phyloP scores from a whole-genome alignment of 2,329 filamentous ascomycete genomes.

The Cercospora janseana region DNA sequence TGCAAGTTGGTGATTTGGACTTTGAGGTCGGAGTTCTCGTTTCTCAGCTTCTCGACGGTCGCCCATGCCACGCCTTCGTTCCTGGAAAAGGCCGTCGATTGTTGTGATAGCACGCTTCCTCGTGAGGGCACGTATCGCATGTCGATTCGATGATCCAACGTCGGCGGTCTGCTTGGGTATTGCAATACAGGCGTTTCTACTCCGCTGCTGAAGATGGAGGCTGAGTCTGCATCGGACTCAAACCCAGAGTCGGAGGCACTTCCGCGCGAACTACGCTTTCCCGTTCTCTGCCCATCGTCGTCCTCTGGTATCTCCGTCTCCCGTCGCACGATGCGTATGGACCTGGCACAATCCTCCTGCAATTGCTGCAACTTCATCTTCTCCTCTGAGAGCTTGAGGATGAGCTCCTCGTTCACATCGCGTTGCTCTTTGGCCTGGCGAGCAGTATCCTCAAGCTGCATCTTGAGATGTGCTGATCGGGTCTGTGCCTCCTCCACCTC shows the following conservation, averaged over 20 bases:
- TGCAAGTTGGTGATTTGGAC: constrained; percentile 55
- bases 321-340: constrained; percentile 26
- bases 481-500: constrained; percentile 61
- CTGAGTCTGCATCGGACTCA: constrained; percentile 57
- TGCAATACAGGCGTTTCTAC: constrained; percentile 37
- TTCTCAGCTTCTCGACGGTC: constrained; percentile 49
- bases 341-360: constrained; percentile 30
- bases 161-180: constrained; percentile 29
- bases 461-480: constrained; percentile 56
- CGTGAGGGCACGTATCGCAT: constrained; percentile 13
- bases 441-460: constrained; percentile 61
- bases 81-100: constrained; percentile 31
- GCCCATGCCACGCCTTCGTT: constrained; percentile 52
- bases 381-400: constrained; percentile 49
- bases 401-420: constrained; percentile 54
- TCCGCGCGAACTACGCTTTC: constrained; percentile 32
- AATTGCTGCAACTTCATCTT: constrained; percentile 41
- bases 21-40: constrained; percentile 56
- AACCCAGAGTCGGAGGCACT: constrained; percentile 57
- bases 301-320: constrained; percentile 21
- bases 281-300: constrained; percentile 25
- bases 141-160: constrained; percentile 27
- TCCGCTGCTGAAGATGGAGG: constrained; percentile 48
- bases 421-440: constrained; percentile 56
- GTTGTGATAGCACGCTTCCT: constrained; percentile 14